Evolutionary conservation across 495 filamentous ascomycete genomes (phyloP), one percentile per base, ranked within the genome.

Genomic region (Talaromyces stipitatus): DNA sequence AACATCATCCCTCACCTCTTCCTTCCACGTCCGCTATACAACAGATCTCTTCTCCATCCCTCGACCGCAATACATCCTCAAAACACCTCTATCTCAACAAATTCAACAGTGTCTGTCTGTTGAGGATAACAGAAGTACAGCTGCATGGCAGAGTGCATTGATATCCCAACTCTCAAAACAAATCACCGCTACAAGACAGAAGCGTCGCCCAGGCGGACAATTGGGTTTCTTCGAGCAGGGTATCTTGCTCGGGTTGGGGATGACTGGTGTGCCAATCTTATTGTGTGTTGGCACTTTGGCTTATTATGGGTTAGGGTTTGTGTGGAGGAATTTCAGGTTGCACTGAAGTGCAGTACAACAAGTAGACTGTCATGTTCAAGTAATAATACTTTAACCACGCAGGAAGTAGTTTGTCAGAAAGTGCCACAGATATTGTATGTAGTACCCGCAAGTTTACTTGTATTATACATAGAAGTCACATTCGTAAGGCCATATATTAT

Each of bases 181-280:
- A 48, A 48, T 48, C 24, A 2, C 45, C 45, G 46, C 67, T 12
- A 71, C 65, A 28, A 72, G 72, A 36, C 73, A 74, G 59, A 57
- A 60, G 10, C 57, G 65, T 12, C 45, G 45, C 10, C 45, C 45
- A n/a, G 45, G 71, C 70, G 4, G 63, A 62, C 6, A 67, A 61
- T 14, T 79, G 55, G 80, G 78, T 3, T 82, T 77, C 66, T 82
- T 82, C 53, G 76, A 79, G 55, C 75, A 78, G 53, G 80, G 78
- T 2, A 73, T 81, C 27, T 63, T 78, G 26, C 69, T 71, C 6
- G 76, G 75, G 0, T 43, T 62, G 23, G 58, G 58, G 0, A 26
- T 71, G 7, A 52, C 57, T 3, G 43, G 55, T 10, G 54, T 63
- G 5, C 63, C 65, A n/a, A 30, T 53, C 18, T 33, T 53, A n/a